These are phyloP conservation scores for Cutaneotrichosporon sp. DNA, from an alignment of 1,284 basidiomycete species.

Conservation along the genomic window DNA sequence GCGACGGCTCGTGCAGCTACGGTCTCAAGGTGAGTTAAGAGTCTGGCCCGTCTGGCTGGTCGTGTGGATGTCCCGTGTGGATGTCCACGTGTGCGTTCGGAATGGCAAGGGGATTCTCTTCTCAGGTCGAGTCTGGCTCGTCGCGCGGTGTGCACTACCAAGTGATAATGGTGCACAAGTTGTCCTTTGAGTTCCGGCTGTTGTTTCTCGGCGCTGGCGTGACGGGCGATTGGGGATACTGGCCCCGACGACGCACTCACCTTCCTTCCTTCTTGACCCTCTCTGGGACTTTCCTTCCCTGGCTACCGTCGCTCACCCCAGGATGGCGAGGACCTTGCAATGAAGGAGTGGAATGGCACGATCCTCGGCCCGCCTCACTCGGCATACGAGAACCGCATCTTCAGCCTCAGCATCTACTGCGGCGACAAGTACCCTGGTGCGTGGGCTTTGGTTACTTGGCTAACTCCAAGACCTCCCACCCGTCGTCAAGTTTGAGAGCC, in stretches of 20 bases:
- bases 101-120: neutral
- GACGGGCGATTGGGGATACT: neutral
- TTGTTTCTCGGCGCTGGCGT: neutral
- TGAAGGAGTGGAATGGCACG: slow-evolving; percentile 98
- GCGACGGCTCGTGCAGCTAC: slow-evolving; percentile 95
- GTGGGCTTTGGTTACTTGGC: slow-evolving; percentile 32
- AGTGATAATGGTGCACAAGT: neutral
- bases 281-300: neutral
- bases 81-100: neutral
- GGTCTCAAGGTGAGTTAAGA: slow-evolving; percentile 64
- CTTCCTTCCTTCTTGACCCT: neutral
- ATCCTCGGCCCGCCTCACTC: slow-evolving; percentile 98
- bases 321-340: slow-evolving; percentile 88
- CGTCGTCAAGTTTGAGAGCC: slow-evolving; percentile 68
- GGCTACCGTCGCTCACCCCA: slow-evolving; percentile 21
- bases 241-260: neutral
- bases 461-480: slow-evolving; percentile 43
- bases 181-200: neutral
- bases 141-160: neutral
- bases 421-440: slow-evolving; percentile 76
- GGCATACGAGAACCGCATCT: slow-evolving; percentile 97
- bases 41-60: neutral
- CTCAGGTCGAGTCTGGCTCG: too few relatives aligned
- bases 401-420: slow-evolving; percentile 89
- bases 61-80: neutral